A percentile compares a stretch with the other conserved stretches of the same genome.
These are phyloP conservation scores for Heliamphora exappendiculata DNA, from an alignment of 148 eudicot genomes.

Conservation along the genomic window DNA sequence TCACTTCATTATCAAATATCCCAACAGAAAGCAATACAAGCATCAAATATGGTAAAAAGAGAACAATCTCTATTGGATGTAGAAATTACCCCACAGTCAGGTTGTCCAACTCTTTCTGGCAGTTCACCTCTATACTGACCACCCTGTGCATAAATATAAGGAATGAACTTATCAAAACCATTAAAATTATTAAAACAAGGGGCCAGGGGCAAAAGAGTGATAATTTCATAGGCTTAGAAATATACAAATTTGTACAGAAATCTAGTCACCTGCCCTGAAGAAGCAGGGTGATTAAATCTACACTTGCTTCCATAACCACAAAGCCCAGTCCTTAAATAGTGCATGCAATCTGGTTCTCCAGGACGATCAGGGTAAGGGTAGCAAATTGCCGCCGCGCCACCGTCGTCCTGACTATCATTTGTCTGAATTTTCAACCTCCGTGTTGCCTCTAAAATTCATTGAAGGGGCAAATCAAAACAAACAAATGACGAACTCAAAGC, in stretches of 20 bases:
- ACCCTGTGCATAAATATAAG: conserved; percentile 11
- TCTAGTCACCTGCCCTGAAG: conserved; percentile 30
- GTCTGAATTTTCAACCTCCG: conserved; percentile 28
- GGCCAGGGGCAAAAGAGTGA: too few relatives aligned
- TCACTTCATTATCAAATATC: not conserved
- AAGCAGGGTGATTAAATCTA: conserved; percentile 63
- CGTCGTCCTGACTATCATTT: conserved; percentile 14
- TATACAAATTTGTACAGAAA: not conserved
- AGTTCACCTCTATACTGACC: conserved; percentile 29
- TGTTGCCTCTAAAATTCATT: conserved; percentile 27
- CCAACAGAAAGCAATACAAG: not conserved
- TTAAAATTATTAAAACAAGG: not conserved
- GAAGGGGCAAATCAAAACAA: not conserved
- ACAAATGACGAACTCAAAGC: not conserved
- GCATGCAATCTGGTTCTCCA: conserved; percentile 57
- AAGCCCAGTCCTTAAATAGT: conserved; percentile 46
- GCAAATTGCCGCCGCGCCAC: conserved; percentile 11
- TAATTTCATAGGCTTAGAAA: too few relatives aligned
- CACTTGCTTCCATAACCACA: conserved; percentile 69
- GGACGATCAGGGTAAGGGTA: conserved; percentile 52
- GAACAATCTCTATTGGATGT: not conserved
- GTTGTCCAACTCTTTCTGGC: conserved; percentile 64
- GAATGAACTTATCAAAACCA: not conserved
- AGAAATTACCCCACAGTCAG: conserved; percentile 62
- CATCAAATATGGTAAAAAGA: not conserved